These are phyloP conservation scores for Thelonectria rubi DNA, from an alignment of 2,329 filamentous ascomycete genomes.

Conservation along the genomic window DNA sequence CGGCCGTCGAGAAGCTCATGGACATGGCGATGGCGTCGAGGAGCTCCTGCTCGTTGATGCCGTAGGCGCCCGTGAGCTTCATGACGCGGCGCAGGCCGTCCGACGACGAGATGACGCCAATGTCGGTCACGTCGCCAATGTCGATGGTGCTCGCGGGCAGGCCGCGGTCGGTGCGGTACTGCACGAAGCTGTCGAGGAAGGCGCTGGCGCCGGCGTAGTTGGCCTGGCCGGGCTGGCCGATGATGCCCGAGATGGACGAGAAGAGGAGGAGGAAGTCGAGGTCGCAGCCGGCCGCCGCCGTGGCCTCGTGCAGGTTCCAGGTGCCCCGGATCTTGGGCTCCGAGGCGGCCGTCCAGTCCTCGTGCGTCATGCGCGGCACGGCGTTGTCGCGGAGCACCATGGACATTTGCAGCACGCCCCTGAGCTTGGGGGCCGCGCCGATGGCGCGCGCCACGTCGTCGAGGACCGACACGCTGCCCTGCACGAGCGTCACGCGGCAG, in stretches of 20 bases:
- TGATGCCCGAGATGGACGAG: slow-evolving; percentile 47
- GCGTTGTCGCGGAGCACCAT: slow-evolving; percentile 46
- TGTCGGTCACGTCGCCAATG: slow-evolving; percentile 48
- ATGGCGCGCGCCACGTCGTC: slow-evolving; percentile 42
- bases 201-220: slow-evolving; percentile 55
- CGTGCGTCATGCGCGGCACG: slow-evolving; percentile 47
- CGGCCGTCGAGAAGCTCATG: slow-evolving; percentile 10
- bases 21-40: slow-evolving; percentile 21
- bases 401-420: slow-evolving; percentile 52
- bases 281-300: slow-evolving; percentile 38
- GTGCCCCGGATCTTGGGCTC: slow-evolving; percentile 49
- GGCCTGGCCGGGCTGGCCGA: slow-evolving; percentile 49
- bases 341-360: slow-evolving; percentile 42
- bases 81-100: slow-evolving; percentile 18
- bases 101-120: slow-evolving; percentile 48
- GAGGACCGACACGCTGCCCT: slow-evolving; percentile 46
- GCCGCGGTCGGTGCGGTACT: slow-evolving; percentile 47
- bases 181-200: slow-evolving; percentile 52
- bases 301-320: slow-evolving; percentile 49
- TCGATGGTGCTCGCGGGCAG: slow-evolving; percentile 51
- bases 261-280: slow-evolving; percentile 52
- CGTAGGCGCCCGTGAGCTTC: slow-evolving; percentile 15
- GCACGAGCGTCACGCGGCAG: slow-evolving; percentile 39
- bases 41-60: slow-evolving; percentile 26
- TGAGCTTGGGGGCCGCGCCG: slow-evolving; percentile 40